phyloP scores from a whole-genome alignment of 176 grass and related monocot genomes.

The Tillandsia leiboldiana region DNA sequence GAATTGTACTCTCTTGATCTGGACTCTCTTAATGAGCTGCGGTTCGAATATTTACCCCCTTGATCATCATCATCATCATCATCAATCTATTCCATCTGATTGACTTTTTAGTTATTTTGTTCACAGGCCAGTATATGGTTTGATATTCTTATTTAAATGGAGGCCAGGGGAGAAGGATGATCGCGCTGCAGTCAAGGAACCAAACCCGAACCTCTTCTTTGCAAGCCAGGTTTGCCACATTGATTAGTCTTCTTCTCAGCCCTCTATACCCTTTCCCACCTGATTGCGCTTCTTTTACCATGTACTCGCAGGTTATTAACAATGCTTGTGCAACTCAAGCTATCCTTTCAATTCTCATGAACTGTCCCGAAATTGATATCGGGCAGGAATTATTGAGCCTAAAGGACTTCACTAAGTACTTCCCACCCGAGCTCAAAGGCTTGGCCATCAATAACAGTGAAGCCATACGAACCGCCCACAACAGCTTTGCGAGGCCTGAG shows the following conservation, averaged over 20 bases:
- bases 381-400: constrained; percentile 61
- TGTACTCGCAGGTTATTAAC: constrained; percentile 71
- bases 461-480: constrained; percentile 60
- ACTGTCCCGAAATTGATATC: constrained; percentile 58
- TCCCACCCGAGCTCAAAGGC: constrained; percentile 83
- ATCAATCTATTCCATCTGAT: not conserved
- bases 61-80: constrained; percentile 2
- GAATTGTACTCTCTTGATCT: constrained; percentile 94
- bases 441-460: constrained; percentile 81
- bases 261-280: not conserved
- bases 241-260: not conserved
- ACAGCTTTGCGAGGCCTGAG: constrained; percentile 75
- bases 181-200: constrained; percentile 38
- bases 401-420: constrained; percentile 86
- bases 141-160: constrained; percentile 93
- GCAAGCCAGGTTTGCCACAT: constrained; percentile 42
- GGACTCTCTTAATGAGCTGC: constrained; percentile 70
- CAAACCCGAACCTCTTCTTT: constrained; percentile 72
- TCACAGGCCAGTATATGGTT: constrained; percentile 77
- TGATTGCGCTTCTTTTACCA: constrained; percentile 7
- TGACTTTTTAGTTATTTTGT: constrained; percentile 6
- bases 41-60: constrained; percentile 29
- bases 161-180: constrained; percentile 72
- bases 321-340: constrained; percentile 94
- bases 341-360: constrained; percentile 81